Conservation (phyloP, 192 early-diverging fungal genomes). For the Dissophora ornata region DNA sequence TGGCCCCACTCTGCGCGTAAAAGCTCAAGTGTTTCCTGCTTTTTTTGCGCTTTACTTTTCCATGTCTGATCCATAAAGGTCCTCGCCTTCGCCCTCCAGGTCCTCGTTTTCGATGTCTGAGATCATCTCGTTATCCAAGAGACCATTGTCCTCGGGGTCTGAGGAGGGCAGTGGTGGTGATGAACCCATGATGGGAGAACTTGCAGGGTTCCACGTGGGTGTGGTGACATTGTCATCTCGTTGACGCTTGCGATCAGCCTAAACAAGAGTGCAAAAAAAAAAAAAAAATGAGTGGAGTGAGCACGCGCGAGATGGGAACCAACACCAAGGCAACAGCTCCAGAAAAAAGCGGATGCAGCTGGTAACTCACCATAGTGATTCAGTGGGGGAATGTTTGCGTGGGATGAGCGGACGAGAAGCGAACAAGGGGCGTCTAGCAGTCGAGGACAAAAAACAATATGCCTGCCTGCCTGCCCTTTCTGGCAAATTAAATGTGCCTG, state of each 20-base stretch:
- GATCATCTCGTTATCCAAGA: conserved; percentile 64
- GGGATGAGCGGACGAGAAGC: background rate
- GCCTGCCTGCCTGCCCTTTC: background rate
- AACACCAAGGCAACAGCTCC: background rate
- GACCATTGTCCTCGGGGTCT: conserved; percentile 60
- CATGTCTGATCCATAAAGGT: conserved; percentile 89
- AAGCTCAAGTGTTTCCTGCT: background rate
- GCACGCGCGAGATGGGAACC: background rate
- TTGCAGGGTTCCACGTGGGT: conserved; percentile 40
- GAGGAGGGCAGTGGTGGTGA: conserved; percentile 60
- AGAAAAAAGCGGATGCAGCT: background rate
- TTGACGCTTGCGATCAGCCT: conserved; percentile 65
- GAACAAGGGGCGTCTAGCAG: too few relatives aligned
- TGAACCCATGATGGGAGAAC: conserved; percentile 59
- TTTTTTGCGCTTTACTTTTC: conserved; percentile 69
- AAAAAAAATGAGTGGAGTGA: background rate
- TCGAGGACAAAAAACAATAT: background rate
- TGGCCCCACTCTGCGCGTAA: too few relatives aligned
- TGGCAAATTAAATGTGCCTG: too few relatives aligned
- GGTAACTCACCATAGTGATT: conserved; percentile 20
- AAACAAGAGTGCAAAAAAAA: background rate
- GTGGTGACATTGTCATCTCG: conserved; percentile 58
- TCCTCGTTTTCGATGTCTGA: conserved; percentile 62
- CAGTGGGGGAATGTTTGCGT: background rate
- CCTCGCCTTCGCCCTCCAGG: conserved; percentile 83